These are phyloP conservation scores for Iris macrosiphon DNA, from an alignment of 106 monocot species.

Conservation along the genomic window DNA sequence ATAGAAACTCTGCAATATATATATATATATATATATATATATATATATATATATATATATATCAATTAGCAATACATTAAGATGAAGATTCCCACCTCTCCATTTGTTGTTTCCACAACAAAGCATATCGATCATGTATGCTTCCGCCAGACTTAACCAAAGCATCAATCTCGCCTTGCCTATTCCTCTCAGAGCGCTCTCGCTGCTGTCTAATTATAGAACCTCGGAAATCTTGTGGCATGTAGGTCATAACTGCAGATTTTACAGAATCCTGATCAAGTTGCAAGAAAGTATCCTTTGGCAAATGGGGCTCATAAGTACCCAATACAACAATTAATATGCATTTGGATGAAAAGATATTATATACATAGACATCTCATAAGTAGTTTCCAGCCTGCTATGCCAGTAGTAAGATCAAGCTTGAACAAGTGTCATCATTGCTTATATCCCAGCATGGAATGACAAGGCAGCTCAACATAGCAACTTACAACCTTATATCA, in stretches of 20 bases:
- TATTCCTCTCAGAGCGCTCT: slow-evolving; percentile 93
- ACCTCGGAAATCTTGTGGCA: slow-evolving; percentile 99
- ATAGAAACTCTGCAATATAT: too few species aligned
- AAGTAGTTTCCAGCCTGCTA: too few species aligned
- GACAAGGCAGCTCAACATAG: too few species aligned
- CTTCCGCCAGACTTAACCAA: slow-evolving; percentile 80
- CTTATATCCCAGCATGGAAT: too few species aligned
- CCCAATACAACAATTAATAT: too few species aligned
- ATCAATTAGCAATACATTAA: not conserved
- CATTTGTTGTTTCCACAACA: slow-evolving; percentile 98
- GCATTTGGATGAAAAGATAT: too few species aligned
- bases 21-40: not conserved
- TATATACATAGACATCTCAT: too few species aligned
- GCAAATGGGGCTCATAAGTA: too few species aligned
- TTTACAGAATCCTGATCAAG: slow-evolving; percentile 16
- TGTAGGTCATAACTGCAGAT: slow-evolving; percentile 98
- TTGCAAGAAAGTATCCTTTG: slow-evolving; percentile 10
- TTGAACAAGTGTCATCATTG: too few species aligned
- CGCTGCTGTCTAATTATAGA: slow-evolving; percentile 79
- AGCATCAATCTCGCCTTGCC: slow-evolving; percentile 80
- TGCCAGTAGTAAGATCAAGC: too few species aligned
- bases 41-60: not conserved
- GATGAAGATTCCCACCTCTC: slow-evolving; percentile 45
- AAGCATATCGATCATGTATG: slow-evolving; percentile 82
- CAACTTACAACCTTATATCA: not conserved